Percentiles rank a stretch among this genome's conserved stretches.
Conservation (phyloP, 1,284 basidiomycete genomes). For the Cerrena zonata region DNA sequence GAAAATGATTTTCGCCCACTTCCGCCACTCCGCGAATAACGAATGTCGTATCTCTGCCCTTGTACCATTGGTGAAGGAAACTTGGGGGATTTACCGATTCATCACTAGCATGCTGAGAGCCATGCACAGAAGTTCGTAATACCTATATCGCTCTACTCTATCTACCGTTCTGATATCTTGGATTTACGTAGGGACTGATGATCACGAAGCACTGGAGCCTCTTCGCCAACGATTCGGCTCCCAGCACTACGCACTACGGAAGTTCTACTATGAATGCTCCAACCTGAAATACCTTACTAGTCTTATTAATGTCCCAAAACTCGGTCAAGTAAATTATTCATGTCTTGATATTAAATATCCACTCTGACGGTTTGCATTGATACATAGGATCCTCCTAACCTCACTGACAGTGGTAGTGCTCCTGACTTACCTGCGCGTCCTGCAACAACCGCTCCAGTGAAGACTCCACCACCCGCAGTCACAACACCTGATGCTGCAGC, state of each 20-base stretch:
- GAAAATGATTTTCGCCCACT: constrained; percentile 90
- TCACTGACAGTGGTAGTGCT: constrained; percentile 76
- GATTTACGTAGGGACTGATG: constrained; percentile 61
- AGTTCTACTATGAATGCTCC: constrained; percentile 97
- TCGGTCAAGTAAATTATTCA: constrained; percentile 64
- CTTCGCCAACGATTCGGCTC: constrained; percentile 78
- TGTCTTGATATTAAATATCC: constrained; percentile 1
- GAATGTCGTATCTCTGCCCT: constrained; percentile 92
- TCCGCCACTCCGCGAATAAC: constrained; percentile 84
- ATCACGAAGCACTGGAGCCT: constrained; percentile 80
- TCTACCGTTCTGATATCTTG: background rate
- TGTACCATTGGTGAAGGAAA: constrained; percentile 93
- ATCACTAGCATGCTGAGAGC: constrained; percentile 96
- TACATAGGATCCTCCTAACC: constrained; percentile 83
- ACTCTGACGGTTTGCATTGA: constrained; percentile 11
- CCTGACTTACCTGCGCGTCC: constrained; percentile 88
- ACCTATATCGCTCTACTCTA: background rate
- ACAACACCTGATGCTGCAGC: constrained; percentile 72
- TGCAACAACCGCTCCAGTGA: constrained; percentile 47
- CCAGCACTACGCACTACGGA: constrained; percentile 86
- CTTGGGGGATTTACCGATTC: constrained; percentile 95
- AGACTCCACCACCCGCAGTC: constrained; percentile 59
- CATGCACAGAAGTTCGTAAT: constrained; percentile 78
- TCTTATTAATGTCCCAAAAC: constrained; percentile 92
- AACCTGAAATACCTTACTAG: constrained; percentile 94